phyloP scores from a whole-genome alignment of 805 yeast species.

The Metschnikowia aberdeeniae region DNA sequence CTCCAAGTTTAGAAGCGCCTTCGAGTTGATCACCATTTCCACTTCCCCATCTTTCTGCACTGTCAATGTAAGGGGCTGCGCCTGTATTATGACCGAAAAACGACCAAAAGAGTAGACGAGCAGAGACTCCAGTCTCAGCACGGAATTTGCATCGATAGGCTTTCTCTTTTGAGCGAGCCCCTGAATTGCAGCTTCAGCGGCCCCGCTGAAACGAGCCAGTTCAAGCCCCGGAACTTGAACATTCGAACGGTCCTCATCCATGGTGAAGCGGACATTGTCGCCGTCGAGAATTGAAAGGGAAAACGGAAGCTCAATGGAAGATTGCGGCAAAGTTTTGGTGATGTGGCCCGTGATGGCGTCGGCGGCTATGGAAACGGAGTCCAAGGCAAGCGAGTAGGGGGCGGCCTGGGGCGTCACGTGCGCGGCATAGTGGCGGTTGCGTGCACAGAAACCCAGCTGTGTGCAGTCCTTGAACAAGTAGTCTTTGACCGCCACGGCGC shows the following conservation, averaged over 20 bases:
- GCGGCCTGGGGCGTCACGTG: constrained; percentile 11
- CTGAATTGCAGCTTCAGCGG: constrained; percentile 24
- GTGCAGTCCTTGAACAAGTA: constrained; percentile 73
- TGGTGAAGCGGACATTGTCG: constrained; percentile 54
- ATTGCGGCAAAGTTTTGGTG: constrained; percentile 33
- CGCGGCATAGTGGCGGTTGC: constrained; percentile 67
- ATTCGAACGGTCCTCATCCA: constrained; percentile 57
- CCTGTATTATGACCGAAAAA: constrained; percentile 41
- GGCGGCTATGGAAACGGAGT: constrained; percentile 14
- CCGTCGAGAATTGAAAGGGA: constrained; percentile 52
- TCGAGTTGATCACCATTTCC: constrained; percentile 62
- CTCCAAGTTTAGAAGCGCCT: constrained; percentile 73
- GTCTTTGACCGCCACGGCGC: constrained; percentile 45
- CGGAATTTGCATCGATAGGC: not conserved
- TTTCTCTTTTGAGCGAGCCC: not conserved
- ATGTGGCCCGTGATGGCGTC: constrained; percentile 45
- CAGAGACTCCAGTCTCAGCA: constrained; percentile 12
- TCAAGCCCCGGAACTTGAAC: constrained; percentile 31
- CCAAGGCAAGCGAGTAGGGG: constrained; percentile 24
- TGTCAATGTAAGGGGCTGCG: constrained; percentile 48
- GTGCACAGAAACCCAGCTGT: constrained; percentile 76
- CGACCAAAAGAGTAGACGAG: constrained; percentile 35
- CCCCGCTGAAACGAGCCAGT: constrained; percentile 46
- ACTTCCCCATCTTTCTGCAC: constrained; percentile 43
- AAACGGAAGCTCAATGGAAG: constrained; percentile 47